Evolutionary conservation across 23 red algal genomes (phyloP), one percentile per base, ranked within the genome.

Genomic region (Rhodosorus marinus): DNA sequence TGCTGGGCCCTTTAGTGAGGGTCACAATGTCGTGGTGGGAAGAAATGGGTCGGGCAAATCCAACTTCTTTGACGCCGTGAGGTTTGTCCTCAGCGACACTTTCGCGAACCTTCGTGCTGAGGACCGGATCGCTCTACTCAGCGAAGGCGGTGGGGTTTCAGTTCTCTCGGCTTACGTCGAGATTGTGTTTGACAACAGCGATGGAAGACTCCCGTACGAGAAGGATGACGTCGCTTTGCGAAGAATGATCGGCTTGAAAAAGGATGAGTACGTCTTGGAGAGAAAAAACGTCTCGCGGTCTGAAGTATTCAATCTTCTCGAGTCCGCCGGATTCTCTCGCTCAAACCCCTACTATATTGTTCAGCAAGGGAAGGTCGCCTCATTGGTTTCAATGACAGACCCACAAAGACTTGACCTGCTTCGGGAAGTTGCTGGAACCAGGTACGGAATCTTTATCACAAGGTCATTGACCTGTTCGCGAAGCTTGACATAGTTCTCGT

Each of bases 291-390:
- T 98, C 29, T 51, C 79, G 1, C 47, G 78, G 3, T 69, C 90
- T 3, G 90, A 98, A 57, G 90, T 98, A 11, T 69, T 81, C 42
- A 80, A 72, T n/a, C 60, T 85, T 2, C 33, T 98, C 5, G 90
- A 98, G 45, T 60, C 70, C 0, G 90, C 90, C 24, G 90, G 90
- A 23, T 85, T 98, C 47, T 86, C 79, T 5, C 73, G 81, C 17
- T 85, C 78, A n/a, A 98, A 98, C 25, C 90, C 90, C 15, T 98
- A 98, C 45, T 98, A 98, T 62, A 98, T 98, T 35, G 79, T 98
- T 11, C 90, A 98, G 41, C 90, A 98, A 51, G 90, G 90, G 0
- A 98, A 83, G 64, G 74, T 98, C 2, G 73, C 90, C 22, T 74
- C 90, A 0, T 49, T 98, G 50, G 80, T 72, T 51, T 62, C 65